Evolutionary conservation across 1,284 basidiomycete species (phyloP).

Genomic region (Leccinum fuscescens): DNA sequence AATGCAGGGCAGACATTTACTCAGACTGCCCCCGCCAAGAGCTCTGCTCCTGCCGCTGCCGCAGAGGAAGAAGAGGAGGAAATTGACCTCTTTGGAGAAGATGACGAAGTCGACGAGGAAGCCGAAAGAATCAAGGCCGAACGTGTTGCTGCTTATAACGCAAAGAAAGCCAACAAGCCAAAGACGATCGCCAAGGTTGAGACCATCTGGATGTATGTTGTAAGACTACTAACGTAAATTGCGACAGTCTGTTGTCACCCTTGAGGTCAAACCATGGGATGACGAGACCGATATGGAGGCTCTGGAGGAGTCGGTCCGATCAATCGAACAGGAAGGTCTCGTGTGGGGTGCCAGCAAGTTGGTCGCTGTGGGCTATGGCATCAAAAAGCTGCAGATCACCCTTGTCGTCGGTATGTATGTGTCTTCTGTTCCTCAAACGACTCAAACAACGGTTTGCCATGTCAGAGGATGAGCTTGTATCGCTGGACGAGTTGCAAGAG

Average conservation of each 20-base stretch:
- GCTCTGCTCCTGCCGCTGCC: constrained; percentile 48
- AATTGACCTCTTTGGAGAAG: constrained; percentile 89
- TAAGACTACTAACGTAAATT: constrained; percentile 13
- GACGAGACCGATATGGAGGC: constrained; percentile 96
- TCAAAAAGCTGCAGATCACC: constrained; percentile 91
- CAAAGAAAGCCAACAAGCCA: constrained; percentile 91
- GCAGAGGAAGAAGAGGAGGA: constrained; percentile 86
- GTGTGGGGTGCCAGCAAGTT: constrained; percentile 93
- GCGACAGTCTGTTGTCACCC: constrained; percentile 84
- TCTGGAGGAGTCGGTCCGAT: constrained; percentile 83
- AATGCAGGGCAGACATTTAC: constrained; percentile 77
- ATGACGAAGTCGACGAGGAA: constrained; percentile 91
- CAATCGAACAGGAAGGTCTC: constrained; percentile 88
- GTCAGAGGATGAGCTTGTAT: constrained; percentile 91
- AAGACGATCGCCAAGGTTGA: constrained; percentile 86
- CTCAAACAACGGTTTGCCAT: constrained; percentile 10
- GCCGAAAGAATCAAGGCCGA: constrained; percentile 94
- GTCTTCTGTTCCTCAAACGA: background rate
- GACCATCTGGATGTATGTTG: constrained; percentile 15
- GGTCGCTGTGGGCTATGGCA: constrained; percentile 93
- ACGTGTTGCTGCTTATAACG: constrained; percentile 92
- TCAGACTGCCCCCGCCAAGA: constrained; percentile 43
- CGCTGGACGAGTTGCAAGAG: constrained; percentile 93
- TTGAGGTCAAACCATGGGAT: constrained; percentile 99
- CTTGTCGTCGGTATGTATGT: constrained; percentile 81